Base-by-base conservation (phyloP, 2,329 filamentous ascomycete genomes). In the Diaporthe longicolla region DNA sequence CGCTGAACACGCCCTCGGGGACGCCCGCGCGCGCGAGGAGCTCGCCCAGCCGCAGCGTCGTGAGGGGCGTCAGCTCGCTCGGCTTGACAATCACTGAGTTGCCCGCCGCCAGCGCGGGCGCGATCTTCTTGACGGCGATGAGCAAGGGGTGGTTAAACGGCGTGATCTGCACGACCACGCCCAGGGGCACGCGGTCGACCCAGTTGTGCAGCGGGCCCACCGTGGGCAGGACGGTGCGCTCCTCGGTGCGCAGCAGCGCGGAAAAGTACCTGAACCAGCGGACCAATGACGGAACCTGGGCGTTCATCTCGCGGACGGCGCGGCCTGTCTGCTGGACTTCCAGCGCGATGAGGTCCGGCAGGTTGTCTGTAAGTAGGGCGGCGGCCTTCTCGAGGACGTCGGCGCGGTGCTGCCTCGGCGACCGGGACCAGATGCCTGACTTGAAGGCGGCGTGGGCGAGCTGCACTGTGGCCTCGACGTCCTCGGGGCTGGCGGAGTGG, bases 241-340 rank as follows among this genome's bases (percentile, higher is more conserved):
- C 91, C 78, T 93, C 91, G 0, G 89, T 91, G n/a, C 92, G 89
- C 43, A 93, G 86, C 1, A 93, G 79, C 0, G 91, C 86, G 1
- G 92, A 91, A 78, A 92, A 94, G 83, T 94, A 94, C 74, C 89
- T 90, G 82, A 94, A 91, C 92, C 92, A 94, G 57, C 90, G 89
- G 0, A 91, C 87, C 0, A 94, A 85, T 0, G 89, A 90, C 0
- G 90, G 89, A 7, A 93, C 89, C 79, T 94, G 93, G 1, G 92
- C 91, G 65, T 87, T 86, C 91, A 94, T 93, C 80, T 94, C 93
- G 35, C 92, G 89, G 37, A 92, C 84, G 0, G 90, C 89, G 0
- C 92, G 89, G 3, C 93, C 93, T 0, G 92, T 94, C 81, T 94
- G 92, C 45, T 81, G 84, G 10, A 93, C 90, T 80, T 94, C 93